Conservation (phyloP, 2,329 filamentous ascomycete species). For the Lojkania enalia region DNA sequence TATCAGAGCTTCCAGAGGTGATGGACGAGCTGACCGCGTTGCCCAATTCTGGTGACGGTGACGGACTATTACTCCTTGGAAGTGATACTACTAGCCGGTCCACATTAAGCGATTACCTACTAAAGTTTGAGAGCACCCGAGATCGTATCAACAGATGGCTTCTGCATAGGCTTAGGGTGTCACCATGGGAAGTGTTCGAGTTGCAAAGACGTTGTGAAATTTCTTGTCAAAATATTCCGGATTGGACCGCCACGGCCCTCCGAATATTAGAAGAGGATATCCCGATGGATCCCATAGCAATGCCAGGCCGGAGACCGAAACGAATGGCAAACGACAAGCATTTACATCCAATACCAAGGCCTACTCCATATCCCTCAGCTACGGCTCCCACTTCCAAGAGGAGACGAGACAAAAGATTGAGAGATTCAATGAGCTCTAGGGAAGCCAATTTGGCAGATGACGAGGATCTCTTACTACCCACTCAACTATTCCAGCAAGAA, state of each 20-base stretch:
- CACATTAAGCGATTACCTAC: slow-evolving; percentile 20
- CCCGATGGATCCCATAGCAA: background rate
- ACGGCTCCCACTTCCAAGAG: background rate
- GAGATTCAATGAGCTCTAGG: no score
- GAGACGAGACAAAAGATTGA: no score
- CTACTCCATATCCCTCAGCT: no score
- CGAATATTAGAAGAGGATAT: slow-evolving; percentile 6
- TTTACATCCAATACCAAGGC: no score
- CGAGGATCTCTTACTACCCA: no score
- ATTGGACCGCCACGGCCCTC: slow-evolving; percentile 11
- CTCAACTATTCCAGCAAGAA: no score
- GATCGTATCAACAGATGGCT: slow-evolving; percentile 21
- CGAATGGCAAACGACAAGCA: no score
- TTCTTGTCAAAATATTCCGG: background rate
- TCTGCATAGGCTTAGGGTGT: slow-evolving; percentile 20
- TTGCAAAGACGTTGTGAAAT: slow-evolving; percentile 8
- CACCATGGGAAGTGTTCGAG: slow-evolving; percentile 15
- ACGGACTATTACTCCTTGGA: slow-evolving; percentile 12
- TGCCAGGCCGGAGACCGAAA: background rate
- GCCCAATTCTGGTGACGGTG: background rate
- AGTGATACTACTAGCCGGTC: slow-evolving; percentile 11
- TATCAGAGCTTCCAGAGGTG: background rate
- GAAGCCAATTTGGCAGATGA: no score
- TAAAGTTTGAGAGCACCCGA: slow-evolving; percentile 15
- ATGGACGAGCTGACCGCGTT: background rate